Conservation (phyloP, 306 rosid genomes). For the Dryas alaskensis region DNA sequence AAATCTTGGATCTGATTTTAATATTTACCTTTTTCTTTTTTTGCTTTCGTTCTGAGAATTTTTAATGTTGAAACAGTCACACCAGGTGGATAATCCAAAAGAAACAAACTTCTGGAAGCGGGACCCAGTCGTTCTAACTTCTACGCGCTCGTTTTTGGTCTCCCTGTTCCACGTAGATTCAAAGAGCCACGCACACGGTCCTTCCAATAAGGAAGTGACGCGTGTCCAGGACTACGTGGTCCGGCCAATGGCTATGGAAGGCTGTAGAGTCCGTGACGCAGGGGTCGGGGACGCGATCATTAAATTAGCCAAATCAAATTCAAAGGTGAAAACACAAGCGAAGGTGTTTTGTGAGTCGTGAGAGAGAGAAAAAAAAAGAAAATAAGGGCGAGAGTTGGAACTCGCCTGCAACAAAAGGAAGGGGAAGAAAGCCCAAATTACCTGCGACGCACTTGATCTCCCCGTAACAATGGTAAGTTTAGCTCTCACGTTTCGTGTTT, state of each 20-base stretch:
- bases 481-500: background rate
- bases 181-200: background rate
- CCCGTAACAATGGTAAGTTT: conserved; percentile 30
- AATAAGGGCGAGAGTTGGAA: conserved; percentile 7
- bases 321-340: background rate
- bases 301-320: background rate
- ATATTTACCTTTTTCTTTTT: no score
- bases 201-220: background rate
- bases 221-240: background rate
- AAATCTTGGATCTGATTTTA: no score
- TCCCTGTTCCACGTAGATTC: background rate
- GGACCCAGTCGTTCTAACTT: background rate
- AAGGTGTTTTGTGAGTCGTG: background rate
- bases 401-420: conserved; percentile 2
- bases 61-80: no score
- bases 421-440: background rate
- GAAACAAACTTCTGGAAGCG: background rate
- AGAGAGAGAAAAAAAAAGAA: no score
- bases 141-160: conserved; percentile 4
- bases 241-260: background rate
- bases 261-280: background rate
- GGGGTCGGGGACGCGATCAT: background rate
- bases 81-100: no score
- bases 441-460: conserved; percentile 28
- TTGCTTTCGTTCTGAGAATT: no score